A percentile compares a stretch with the other conserved stretches of the same genome.
phyloP scores from a whole-genome alignment of 805 yeast species.

The Saccharomycopsis microspora region DNA sequence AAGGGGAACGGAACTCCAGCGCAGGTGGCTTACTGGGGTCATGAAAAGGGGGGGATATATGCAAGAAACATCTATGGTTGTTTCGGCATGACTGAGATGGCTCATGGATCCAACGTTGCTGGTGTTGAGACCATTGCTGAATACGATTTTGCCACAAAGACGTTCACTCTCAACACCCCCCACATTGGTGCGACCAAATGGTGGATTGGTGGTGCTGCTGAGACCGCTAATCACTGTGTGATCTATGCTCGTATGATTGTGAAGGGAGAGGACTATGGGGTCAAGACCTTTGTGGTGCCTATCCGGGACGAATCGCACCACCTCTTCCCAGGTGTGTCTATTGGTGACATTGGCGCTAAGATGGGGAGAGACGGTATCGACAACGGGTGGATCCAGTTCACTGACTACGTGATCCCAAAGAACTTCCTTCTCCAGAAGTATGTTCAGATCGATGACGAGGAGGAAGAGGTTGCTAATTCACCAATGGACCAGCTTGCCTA shows the following conservation, averaged over 20 bases:
- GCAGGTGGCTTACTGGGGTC: slow-evolving; percentile 78
- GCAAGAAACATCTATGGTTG: slow-evolving; percentile 60
- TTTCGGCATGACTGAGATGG: slow-evolving; percentile 88
- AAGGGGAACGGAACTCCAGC: slow-evolving; percentile 82
- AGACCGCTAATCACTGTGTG: slow-evolving; percentile 81
- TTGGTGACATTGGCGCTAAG: slow-evolving; percentile 90
- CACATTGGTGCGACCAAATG: slow-evolving; percentile 90
- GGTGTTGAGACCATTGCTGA: slow-evolving; percentile 89
- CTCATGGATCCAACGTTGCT: slow-evolving; percentile 91
- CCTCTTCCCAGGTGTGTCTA: slow-evolving; percentile 64
- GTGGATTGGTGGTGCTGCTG: slow-evolving; percentile 99
- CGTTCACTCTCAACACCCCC: slow-evolving; percentile 74
- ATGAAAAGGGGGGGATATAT: slow-evolving; percentile 48
- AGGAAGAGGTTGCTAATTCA: slow-evolving; percentile 64
- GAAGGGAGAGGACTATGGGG: slow-evolving; percentile 80
- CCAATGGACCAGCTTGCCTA: slow-evolving; percentile 84
- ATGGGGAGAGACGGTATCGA: slow-evolving; percentile 96
- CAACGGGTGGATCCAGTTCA: slow-evolving; percentile 93
- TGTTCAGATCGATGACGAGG: slow-evolving; percentile 52
- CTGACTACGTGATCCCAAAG: slow-evolving; percentile 74
- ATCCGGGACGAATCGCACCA: slow-evolving; percentile 67
- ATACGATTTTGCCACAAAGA: slow-evolving; percentile 51
- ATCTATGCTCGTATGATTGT: slow-evolving; percentile 78
- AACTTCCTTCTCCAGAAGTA: slow-evolving; percentile 74
- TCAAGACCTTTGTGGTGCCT: slow-evolving; percentile 86